Conservation (phyloP, 495 filamentous ascomycete genomes). For the Tuber melanosporum region DNA sequence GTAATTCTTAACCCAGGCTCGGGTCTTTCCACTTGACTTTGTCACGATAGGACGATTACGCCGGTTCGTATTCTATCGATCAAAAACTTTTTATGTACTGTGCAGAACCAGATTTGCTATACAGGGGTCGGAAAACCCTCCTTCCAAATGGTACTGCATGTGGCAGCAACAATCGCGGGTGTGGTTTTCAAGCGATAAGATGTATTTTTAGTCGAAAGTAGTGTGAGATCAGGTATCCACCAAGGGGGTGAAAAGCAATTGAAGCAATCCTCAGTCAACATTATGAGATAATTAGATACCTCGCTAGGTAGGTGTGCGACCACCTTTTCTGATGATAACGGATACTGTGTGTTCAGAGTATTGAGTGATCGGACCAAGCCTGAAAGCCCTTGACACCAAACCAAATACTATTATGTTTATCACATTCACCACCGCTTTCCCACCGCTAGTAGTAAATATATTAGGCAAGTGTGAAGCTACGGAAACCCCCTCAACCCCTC, state of each 20-base stretch:
- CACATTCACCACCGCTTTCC: neutral
- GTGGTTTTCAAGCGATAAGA: neutral
- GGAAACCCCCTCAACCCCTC: neutral
- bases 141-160: neutral
- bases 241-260: neutral
- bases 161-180: neutral
- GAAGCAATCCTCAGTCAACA: neutral
- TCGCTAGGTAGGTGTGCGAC: neutral
- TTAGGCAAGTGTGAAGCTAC: neutral
- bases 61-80: neutral
- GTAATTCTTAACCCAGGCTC: neutral
- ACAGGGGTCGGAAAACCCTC: neutral
- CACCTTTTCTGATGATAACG: neutral
- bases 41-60: neutral
- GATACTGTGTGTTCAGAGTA: neutral
- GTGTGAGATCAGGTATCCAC: neutral
- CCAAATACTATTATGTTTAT: neutral
- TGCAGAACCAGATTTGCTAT: neutral
- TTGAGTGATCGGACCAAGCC: neutral
- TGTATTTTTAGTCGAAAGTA: neutral
- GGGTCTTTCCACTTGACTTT: neutral
- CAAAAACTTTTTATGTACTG: neutral
- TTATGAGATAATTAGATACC: neutral
- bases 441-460: neutral
- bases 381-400: neutral